Conservation (phyloP, 2,329 filamentous ascomycete genomes). For the Beauveria asiatica region DNA sequence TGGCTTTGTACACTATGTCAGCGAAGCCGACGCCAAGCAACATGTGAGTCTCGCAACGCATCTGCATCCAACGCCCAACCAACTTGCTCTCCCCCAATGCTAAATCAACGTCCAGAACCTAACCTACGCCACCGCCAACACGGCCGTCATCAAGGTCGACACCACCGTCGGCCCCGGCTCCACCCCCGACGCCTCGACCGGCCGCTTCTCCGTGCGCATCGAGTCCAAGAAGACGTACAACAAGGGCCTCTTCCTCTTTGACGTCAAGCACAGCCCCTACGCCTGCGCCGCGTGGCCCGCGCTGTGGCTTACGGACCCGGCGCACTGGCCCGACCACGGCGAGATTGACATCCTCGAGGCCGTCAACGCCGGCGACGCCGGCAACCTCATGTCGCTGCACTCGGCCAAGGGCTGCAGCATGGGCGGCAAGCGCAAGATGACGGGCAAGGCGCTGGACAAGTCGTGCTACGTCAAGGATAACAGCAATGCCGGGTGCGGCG, state of each 20-base stretch:
- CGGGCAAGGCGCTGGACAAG: constrained; percentile 31
- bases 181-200: constrained; percentile 43
- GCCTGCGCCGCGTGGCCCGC: constrained; percentile 59
- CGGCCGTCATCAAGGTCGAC: constrained; percentile 53
- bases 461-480: constrained; percentile 45
- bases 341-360: constrained; percentile 58
- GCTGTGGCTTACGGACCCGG: constrained; percentile 54
- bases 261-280: constrained; percentile 53
- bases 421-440: constrained; percentile 45
- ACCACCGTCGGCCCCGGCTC: constrained; percentile 42
- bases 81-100: neutral
- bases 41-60: constrained; percentile 27
- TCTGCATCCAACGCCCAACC: neutral
- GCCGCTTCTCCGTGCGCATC: constrained; percentile 55
- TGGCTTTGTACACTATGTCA: constrained; percentile 48
- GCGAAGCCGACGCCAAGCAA: constrained; percentile 29
- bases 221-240: constrained; percentile 52
- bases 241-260: constrained; percentile 59
- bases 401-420: constrained; percentile 44
- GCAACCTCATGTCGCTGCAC: constrained; percentile 54
- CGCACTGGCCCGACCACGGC: constrained; percentile 54
- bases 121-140: constrained; percentile 46
- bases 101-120: constrained; percentile 40
- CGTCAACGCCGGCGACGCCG: constrained; percentile 43
- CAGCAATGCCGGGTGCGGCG: constrained; percentile 50